Conservation (phyloP, 352 stramenopile genomes). For the Phytophthora pistaciae region DNA sequence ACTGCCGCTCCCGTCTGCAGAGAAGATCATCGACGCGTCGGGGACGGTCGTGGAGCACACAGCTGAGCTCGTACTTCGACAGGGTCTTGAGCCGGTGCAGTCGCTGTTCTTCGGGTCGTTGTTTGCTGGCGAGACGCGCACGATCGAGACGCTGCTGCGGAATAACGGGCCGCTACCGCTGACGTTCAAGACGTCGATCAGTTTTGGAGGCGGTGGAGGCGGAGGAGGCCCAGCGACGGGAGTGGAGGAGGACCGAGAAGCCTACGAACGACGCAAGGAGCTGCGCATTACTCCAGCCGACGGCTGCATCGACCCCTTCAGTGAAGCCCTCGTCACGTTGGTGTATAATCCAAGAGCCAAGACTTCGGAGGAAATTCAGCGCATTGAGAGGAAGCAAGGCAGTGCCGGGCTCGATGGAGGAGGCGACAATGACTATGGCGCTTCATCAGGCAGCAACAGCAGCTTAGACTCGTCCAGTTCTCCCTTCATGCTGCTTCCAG, state of each 20-base stretch:
- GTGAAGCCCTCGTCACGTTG: conserved; percentile 52
- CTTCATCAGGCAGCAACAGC: conserved; percentile 1
- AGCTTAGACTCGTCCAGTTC: conserved; percentile 15
- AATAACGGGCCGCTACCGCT: conserved; percentile 85
- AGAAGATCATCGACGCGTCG: conserved; percentile 86
- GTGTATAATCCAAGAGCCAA: conserved; percentile 55
- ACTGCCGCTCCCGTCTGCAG: conserved; percentile 13
- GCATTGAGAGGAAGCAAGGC: conserved; percentile 28
- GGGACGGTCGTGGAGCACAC: conserved; percentile 87
- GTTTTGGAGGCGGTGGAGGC: conserved; percentile 38
- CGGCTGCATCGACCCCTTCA: conserved; percentile 74
- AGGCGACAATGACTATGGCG: neutral
- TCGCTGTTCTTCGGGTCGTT: conserved; percentile 78
- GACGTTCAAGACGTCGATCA: conserved; percentile 66
- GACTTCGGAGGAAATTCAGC: conserved; percentile 40
- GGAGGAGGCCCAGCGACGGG: neutral
- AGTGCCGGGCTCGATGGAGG: neutral
- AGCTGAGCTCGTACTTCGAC: conserved; percentile 77
- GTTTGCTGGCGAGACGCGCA: conserved; percentile 65
- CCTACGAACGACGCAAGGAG: conserved; percentile 76
- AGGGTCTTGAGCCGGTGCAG: conserved; percentile 53
- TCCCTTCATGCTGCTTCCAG: conserved; percentile 28
- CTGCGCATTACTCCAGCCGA: conserved; percentile 63
- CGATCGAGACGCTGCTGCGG: conserved; percentile 70
- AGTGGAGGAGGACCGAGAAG: conserved; percentile 69